phyloP scores from a whole-genome alignment of 768 basidiomycete genomes.

The Naematelia encephala region DNA sequence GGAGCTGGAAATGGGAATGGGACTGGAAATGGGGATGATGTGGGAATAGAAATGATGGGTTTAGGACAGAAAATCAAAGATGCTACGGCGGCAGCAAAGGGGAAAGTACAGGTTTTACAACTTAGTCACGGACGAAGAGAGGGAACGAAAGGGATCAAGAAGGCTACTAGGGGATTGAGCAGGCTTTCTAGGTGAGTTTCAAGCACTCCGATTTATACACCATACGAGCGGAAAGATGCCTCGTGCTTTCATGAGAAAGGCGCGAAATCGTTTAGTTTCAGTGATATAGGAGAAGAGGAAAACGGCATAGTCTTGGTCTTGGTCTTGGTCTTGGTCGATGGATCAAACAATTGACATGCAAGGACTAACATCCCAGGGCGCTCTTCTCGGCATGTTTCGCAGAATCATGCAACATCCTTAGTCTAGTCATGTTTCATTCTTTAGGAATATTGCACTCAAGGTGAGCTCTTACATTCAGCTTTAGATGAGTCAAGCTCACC shows the following conservation, averaged over 20 bases:
- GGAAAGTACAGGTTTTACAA: conserved; percentile 21
- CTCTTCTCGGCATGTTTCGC: conserved; percentile 44
- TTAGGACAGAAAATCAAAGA: conserved; percentile 30
- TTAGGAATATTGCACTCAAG: conserved; percentile 41
- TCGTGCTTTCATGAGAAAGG: too few relatives aligned
- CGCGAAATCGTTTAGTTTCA: too few relatives aligned
- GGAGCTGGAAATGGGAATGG: neutral
- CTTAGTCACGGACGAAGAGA: conserved; percentile 21
- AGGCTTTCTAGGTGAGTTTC: conserved; percentile 33
- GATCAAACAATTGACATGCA: neutral
- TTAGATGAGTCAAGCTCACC: neutral
- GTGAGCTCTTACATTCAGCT: conserved; percentile 16
- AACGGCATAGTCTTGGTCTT: too few relatives aligned
- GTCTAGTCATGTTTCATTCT: conserved; percentile 46
- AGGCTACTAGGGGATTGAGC: conserved; percentile 39
- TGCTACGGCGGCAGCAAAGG: conserved; percentile 12
- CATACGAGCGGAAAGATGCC: too few relatives aligned
- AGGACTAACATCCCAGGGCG: conserved; percentile 2
- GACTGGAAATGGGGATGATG: neutral
- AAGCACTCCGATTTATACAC: conserved; percentile 3
- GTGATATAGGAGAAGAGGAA: too few relatives aligned
- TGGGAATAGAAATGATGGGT: conserved; percentile 5
- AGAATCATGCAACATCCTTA: conserved; percentile 41
- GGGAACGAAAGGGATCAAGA: conserved; percentile 21
- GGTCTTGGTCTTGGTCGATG: too few relatives aligned